Evolutionary conservation across 179 eudicot genomes (phyloP).

Genomic region (Spergularia azorica): DNA sequence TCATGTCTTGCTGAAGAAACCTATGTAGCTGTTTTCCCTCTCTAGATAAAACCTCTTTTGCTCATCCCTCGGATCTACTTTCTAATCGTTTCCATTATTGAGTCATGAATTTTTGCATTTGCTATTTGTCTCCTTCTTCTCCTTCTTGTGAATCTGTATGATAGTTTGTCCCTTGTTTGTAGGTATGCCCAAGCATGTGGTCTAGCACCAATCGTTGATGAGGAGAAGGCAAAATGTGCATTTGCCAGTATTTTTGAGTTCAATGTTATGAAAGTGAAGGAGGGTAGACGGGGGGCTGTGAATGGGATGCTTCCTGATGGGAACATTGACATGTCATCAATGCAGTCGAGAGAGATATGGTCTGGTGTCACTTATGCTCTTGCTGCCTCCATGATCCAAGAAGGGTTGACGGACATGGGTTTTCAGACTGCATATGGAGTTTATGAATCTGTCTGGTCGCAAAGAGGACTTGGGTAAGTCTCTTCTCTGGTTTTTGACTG

Average conservation of each 20-base stretch:
- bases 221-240: slow-evolving; percentile 75
- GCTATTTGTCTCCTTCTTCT: too few species aligned
- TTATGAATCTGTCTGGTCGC: slow-evolving; percentile 79
- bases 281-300: slow-evolving; percentile 80
- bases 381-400: slow-evolving; percentile 93
- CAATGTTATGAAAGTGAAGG: slow-evolving; percentile 82
- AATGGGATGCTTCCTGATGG: slow-evolving; percentile 98
- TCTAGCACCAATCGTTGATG: slow-evolving; percentile 75
- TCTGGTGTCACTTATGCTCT: slow-evolving; percentile 91
- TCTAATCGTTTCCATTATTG: not conserved
- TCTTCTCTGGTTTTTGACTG: not conserved
- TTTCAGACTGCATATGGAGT: slow-evolving; percentile 84
- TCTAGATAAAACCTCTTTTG: too few species aligned
- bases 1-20: not conserved
- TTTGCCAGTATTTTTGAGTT: slow-evolving; percentile 75
- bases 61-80: not conserved
- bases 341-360: slow-evolving; percentile 99
- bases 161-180: slow-evolving; percentile 20
- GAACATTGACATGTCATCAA: slow-evolving; percentile 69
- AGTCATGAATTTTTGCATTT: too few species aligned
- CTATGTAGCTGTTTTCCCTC: not conserved
- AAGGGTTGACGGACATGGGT: slow-evolving; percentile 74
- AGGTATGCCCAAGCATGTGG: slow-evolving; percentile 99
- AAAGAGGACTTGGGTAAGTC: slow-evolving; percentile 76
- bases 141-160: not conserved